Base-by-base conservation (phyloP, 345 rosid genomes). In the Corymbia maculata region DNA sequence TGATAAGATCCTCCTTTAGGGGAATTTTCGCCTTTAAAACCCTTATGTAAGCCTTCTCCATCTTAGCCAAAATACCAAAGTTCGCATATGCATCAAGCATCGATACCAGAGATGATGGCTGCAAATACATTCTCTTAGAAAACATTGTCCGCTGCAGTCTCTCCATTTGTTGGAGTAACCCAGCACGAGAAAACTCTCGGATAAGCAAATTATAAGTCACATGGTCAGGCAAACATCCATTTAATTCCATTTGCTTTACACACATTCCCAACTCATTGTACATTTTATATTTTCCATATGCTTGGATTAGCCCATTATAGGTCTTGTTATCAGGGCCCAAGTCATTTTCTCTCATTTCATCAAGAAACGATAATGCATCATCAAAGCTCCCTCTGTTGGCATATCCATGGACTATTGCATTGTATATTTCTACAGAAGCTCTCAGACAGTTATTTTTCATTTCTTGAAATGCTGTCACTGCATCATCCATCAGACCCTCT, bases 141-240 rank as follows among this genome's bases (percentile, higher is more conserved):
- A 91, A 90, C 90, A 93, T 79, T 1, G 88, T 88, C 82, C 85
- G 93, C 85, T 93, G 88, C 51, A 89, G 87, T 49, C 88, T 90
- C 91, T 95, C 97, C 96, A 96, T 95, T 80, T 93, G 92, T 52
- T 90, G 90, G 51, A 96, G 93, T 94, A 95, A 90, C 32, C 96
- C 98, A 28, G 91, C 96, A 49, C 87, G 91, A 0, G 96, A 90
- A 93, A 92, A 95, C 92, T 93, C 94, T 7, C 85, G 91, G 87
- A 95, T 90, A 50, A 96, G 94, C 89, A 95, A 90, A 94, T 96
- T 95, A 88, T 92, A 96, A 52, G 97, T 96, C 32, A 89, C n/a
- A 17, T 89, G 92, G 82, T 94, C 97, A 64, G 94, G 95, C 9
- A 68, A 87, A 88, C 95, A 94, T 51, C 94, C 90, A 30, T 93